Conservation (phyloP, 2,329 filamentous ascomycete species). For the Chaetoscypha palmicola region DNA sequence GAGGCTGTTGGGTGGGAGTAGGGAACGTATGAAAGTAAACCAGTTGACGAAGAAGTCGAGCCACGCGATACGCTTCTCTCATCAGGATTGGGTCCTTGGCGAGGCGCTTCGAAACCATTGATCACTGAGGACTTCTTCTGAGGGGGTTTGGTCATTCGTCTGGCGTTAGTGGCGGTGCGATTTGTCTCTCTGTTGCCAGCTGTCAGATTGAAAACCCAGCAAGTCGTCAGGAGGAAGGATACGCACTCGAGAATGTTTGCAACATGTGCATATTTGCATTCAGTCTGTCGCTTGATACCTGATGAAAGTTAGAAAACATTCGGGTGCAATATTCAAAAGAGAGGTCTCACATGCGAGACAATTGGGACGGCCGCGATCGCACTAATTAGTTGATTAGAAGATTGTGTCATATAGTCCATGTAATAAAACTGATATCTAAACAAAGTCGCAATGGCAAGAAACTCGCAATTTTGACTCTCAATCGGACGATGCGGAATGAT, state of each 20-base stretch:
- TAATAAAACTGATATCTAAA: neutral
- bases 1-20: conserved; percentile 64
- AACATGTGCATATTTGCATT: conserved; percentile 68
- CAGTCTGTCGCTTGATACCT: conserved; percentile 70
- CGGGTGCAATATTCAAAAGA: neutral
- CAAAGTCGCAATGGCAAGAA: too few relatives aligned
- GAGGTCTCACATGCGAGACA: conserved; percentile 54
- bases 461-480: too few relatives aligned
- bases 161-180: conserved; percentile 44
- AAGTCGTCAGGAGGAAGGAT: conserved; percentile 14
- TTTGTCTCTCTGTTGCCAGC: conserved; percentile 45
- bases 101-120: conserved; percentile 20
- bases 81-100: conserved; percentile 18
- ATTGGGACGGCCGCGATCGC: conserved; percentile 65
- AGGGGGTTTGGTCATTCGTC: conserved; percentile 50
- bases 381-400: conserved; percentile 41
- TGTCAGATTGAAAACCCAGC: conserved; percentile 1
- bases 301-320: conserved; percentile 23
- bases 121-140: conserved; percentile 40
- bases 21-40: conserved; percentile 64
- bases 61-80: conserved; percentile 22
- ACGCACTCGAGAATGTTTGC: conserved; percentile 71
- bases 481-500: too few relatives aligned
- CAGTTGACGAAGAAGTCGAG: conserved; percentile 38
- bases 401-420: neutral